These are phyloP conservation scores for Candida sanyaensis DNA, from an alignment of 1,139 yeast genomes.

Conservation along the genomic window DNA sequence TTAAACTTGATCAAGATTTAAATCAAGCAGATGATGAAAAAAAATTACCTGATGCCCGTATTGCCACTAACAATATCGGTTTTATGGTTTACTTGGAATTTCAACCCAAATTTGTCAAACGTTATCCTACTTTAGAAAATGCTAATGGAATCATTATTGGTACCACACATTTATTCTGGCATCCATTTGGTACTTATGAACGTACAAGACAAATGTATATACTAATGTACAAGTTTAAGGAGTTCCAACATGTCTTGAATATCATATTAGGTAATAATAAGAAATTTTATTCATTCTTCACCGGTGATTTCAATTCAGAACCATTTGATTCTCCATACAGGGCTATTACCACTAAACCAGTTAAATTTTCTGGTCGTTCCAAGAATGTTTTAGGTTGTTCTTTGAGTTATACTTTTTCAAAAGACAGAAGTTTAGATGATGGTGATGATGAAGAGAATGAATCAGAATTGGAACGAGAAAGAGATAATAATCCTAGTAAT, in stretches of 20 bases:
- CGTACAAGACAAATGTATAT: constrained; percentile 81
- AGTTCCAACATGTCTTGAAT: constrained; percentile 50
- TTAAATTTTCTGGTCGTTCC: constrained; percentile 43
- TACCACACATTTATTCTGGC: constrained; percentile 92
- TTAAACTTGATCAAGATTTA: constrained; percentile 57
- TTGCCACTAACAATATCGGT: constrained; percentile 72
- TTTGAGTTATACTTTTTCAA: constrained; percentile 56
- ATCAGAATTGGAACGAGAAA: constrained; percentile 28
- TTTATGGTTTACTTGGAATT: constrained; percentile 59
- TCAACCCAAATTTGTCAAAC: constrained; percentile 28
- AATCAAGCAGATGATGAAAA: constrained; percentile 43
- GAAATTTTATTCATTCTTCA: constrained; percentile 59
- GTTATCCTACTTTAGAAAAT: constrained; percentile 31
- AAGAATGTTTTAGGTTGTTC: constrained; percentile 61
- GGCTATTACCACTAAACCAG: constrained; percentile 68
- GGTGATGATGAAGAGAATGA: constrained; percentile 19
- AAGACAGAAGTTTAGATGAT: constrained; percentile 23
- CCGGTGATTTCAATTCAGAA: constrained; percentile 91
- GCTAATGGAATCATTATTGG: constrained; percentile 65
- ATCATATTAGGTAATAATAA: constrained; percentile 24
- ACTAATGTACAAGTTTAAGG: constrained; percentile 55
- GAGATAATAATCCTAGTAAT: constrained; percentile 49
- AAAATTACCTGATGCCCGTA: constrained; percentile 40
- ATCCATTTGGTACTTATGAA: constrained; percentile 89
- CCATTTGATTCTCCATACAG: constrained; percentile 85